Base-by-base conservation (phyloP, 768 basidiomycete species). In the Amanita rimosa region DNA sequence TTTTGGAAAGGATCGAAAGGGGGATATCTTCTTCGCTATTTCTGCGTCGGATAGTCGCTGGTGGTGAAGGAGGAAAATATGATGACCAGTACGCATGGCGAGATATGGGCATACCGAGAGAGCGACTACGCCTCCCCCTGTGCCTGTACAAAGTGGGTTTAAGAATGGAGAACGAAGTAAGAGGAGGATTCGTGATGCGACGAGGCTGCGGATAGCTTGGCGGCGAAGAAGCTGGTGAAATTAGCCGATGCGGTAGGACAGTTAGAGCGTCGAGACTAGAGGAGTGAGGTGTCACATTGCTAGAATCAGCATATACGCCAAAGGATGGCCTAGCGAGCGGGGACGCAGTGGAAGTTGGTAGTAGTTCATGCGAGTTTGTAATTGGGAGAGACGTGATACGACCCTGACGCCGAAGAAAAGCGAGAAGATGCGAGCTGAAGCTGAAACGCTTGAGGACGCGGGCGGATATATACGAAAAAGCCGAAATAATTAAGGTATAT, bases 331-430 rank as follows among this genome's bases (percentile, higher is more conserved):
- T 38, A 19, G 46, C 57, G 26, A 58, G 52, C 22, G 57, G 55
- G 2, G 46, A 21, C 53, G 58, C 46, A 54, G 57, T 34, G 39
- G 53, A 43, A 43, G 55, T 39, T 50, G 47, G 50, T 43, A 51
- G 21, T 46, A 50, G 38, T 31, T 48, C 52, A 42, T 52, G 46
- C 38, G 33, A 14, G 11, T 49, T 8, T 8, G 39, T 43, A 19
- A 43, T 36, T 4, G 40, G 14, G 7, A 36, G 22, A 10, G 39
- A 21, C 13, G 48, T 6, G 5, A 49, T 4, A 22, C 48, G 39
- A 21, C 41, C 48, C 16, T 49, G 35, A 6, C 48, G 48, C 8
- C 48, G 48, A 22, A 49, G 48, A 36, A 49, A 49, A 4, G 40
- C 33, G 33, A 49, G 39, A 22, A 49, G 40, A 24, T 49, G 19